Evolutionary conservation across 441 rosid genomes (phyloP).

Genomic region (Bocquillonia castaneifolia): DNA sequence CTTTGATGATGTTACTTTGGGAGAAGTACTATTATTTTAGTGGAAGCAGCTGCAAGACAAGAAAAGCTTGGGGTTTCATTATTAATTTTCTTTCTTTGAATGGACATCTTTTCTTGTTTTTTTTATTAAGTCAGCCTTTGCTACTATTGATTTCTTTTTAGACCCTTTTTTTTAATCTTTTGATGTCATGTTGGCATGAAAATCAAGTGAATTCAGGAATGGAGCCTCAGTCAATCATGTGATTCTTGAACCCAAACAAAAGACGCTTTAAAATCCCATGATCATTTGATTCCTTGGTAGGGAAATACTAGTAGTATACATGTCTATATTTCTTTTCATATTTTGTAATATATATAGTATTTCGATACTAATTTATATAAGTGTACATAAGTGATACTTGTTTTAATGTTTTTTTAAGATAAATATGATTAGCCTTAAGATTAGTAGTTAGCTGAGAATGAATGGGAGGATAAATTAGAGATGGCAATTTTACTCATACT

Average conservation of each 20-base stretch:
- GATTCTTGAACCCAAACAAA: background rate
- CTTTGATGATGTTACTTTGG: background rate
- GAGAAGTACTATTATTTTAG: background rate
- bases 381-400: no score
- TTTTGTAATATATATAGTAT: no score
- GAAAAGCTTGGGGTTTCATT: slow-evolving; percentile 22
- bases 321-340: no score
- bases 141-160: background rate
- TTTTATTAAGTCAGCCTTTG: background rate
- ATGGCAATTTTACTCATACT: no score
- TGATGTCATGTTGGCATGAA: background rate
- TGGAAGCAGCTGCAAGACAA: slow-evolving; percentile 8
- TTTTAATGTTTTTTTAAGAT: no score
- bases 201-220: slow-evolving; percentile 2
- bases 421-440: no score
- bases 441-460: no score
- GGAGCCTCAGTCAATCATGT: slow-evolving; percentile 2
- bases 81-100: slow-evolving; percentile 15
- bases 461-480: no score
- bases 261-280: background rate
- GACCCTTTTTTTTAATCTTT: background rate
- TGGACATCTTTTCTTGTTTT: background rate
- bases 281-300: background rate
- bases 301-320: background rate
- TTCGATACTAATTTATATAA: no score